Evolutionary conservation across 768 basidiomycete genomes (phyloP), one percentile per base, ranked within the genome.

Genomic region (Nidula microcarpa): DNA sequence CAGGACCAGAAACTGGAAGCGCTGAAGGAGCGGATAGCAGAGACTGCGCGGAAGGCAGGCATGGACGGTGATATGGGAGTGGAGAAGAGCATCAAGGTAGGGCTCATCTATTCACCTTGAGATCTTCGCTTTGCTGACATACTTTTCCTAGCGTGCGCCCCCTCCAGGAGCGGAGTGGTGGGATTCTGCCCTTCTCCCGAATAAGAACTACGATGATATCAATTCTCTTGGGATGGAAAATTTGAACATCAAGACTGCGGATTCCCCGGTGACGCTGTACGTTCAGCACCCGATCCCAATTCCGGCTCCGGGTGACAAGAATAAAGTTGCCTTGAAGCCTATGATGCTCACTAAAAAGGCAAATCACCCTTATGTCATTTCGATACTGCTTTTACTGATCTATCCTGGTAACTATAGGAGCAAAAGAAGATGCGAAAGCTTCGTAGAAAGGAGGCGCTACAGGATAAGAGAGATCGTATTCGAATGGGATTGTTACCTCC

Each of bases 221-320:
- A 69, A 70, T 1, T 64, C 53, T 2, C 66, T 79, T 23, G 86
- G 85, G 32, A 60, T 86, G 47, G 72, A 76, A 23, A 68, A 70
- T 11, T 70, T 92, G 50, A 86, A 83, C 50, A 89, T 92, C 58
- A 78, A 82, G 16, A 85, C 76, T 11, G 64, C 69, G 5, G 74
- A 86, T 60, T 89, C 90, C 3, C 89, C 91, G 0, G 87, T 98
- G 54, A 91, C 89, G 14, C 79, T 91, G 37, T 94, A 95, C 62
- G 84, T 98, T 48, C 97, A 98, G 66, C 96, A 98, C 65, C 97
- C 97, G 10, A 98, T 99, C 55, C 92, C 92, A 8, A 94, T 99
- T 53, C 93, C 93, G 46, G 90, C 89, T 3, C 92, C 92, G 9
- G 84, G 82, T 16, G 94, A 96, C 57, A 93, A 93, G 74, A 86